phyloP scores from a whole-genome alignment of 495 filamentous ascomycete genomes.

The Aspergillus ostianus region DNA sequence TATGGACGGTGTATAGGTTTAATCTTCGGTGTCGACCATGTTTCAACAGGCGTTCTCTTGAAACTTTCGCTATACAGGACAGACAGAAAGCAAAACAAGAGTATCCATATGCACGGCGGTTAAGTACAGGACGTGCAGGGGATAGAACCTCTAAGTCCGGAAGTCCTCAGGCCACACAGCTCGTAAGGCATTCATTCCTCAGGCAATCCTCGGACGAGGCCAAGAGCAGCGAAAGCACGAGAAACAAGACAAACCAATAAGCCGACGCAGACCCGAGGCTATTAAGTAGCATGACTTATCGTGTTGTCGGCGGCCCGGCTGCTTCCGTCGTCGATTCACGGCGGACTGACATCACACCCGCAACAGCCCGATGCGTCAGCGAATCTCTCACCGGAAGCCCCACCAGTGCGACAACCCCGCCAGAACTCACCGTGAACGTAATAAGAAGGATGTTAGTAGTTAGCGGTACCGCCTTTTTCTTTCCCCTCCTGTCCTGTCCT shows the following conservation, averaged over 20 bases:
- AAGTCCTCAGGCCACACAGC: not conserved
- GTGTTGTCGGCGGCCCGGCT: slow-evolving; percentile 27
- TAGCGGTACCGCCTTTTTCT: slow-evolving; percentile 8
- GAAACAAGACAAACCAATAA: too few relatives aligned
- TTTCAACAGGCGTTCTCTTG: not conserved
- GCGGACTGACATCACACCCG: slow-evolving; percentile 49
- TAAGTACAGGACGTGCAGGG: not conserved
- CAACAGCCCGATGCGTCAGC: slow-evolving; percentile 43
- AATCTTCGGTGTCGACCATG: not conserved
- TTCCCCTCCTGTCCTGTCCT: slow-evolving; percentile 3
- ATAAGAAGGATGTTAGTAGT: slow-evolving; percentile 9
- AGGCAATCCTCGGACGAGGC: too few relatives aligned
- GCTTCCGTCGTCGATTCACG: slow-evolving; percentile 33
- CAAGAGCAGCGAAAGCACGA: not conserved
- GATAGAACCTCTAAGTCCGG: not conserved
- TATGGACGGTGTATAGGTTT: slow-evolving; percentile 1
- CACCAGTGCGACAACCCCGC: slow-evolving; percentile 20
- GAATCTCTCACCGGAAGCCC: slow-evolving; percentile 36
- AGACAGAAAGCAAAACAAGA: not conserved
- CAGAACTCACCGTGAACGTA: slow-evolving; percentile 23
- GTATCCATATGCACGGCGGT: not conserved
- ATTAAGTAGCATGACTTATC: slow-evolving; percentile 24
- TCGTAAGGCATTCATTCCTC: not conserved
- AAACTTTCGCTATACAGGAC: not conserved
- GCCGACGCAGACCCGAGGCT: slow-evolving; percentile 45